Base-by-base conservation (phyloP, 106 monocot genomes). In the Phalaenopsis equestris region DNA sequence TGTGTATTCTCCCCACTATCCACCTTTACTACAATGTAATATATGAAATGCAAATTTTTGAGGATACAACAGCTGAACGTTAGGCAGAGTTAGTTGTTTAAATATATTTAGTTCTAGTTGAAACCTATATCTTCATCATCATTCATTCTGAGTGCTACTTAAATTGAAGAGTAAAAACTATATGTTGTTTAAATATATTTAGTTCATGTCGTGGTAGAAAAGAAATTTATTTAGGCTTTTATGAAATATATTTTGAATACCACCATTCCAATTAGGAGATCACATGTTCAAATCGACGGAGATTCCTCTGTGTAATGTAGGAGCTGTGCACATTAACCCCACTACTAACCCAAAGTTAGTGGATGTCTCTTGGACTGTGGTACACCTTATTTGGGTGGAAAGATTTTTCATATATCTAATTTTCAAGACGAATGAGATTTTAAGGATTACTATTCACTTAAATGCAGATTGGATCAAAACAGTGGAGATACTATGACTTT, bases 401-500 rank as follows among this genome's bases (percentile, higher is more conserved):
- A 12, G 12, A 37, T 70, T 9, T 70, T 36, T 70, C 14, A 37
- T 70, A 70, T 76, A 7, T 47, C 42, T 76, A 18, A 3, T 52
- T 52, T 76, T 76, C 48, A 17, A 3, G 42, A 48, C 5, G 21
- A 24, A 48, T 76, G 24, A 49, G 46, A 43, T 42, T 48, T 24
- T 76, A 49, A 76, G 14, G 4, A 45, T 47, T 19, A 1, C 42
- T 74, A 43, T 74, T 43, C 19, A 17, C 76, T 48, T 49, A 8
- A 42, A 23, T 86, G 76, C 82, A 98, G 94, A 93, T 98, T 83
- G 98, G 92, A 67, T 49, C 79, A 42, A 94, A 92, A 82, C 89
- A 84, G 56, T 98, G 98, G 98, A 89, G 94, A 61, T 98, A 98
- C 80, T 98, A 94, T 86, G 98, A 98, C 82, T 98, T 91, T 85